phyloP scores from a whole-genome alignment of 768 basidiomycete species.

The Hypholoma fasciculare region DNA sequence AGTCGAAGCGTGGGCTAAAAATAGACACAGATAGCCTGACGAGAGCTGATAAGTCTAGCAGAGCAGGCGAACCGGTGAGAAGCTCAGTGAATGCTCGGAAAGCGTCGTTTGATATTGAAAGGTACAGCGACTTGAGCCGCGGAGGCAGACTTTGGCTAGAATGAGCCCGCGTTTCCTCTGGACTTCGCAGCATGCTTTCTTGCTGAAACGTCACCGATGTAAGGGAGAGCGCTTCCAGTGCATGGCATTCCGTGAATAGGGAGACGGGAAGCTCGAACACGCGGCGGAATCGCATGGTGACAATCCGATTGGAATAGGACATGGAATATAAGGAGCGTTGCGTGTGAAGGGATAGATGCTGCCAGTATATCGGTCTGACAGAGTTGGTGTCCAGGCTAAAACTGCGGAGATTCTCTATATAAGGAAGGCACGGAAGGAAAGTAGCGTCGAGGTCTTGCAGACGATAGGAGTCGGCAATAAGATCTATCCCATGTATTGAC shows the following conservation, averaged over 20 bases:
- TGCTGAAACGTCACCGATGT: slow-evolving; percentile 1
- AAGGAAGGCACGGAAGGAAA: neutral
- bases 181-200: neutral
- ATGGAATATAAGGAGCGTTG: neutral
- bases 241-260: neutral
- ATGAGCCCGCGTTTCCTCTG: neutral
- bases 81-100: neutral
- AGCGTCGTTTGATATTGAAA: neutral
- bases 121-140: neutral
- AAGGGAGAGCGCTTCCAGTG: neutral
- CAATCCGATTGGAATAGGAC: neutral
- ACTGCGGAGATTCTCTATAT: neutral
- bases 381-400: slow-evolving; percentile 3
- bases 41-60: neutral
- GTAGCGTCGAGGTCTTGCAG: neutral
- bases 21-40: slow-evolving; percentile 3
- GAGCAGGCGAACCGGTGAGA: neutral
- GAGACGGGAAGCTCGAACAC: slow-evolving; percentile 3
- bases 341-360: neutral
- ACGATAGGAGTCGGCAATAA: slow-evolving; percentile 3
- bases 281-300: neutral
- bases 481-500: neutral
- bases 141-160: neutral
- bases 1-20: slow-evolving; percentile 4
- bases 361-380: slow-evolving; percentile 1